Base-by-base conservation (phyloP, 345 rosid species). In the Heritiera littoralis region DNA sequence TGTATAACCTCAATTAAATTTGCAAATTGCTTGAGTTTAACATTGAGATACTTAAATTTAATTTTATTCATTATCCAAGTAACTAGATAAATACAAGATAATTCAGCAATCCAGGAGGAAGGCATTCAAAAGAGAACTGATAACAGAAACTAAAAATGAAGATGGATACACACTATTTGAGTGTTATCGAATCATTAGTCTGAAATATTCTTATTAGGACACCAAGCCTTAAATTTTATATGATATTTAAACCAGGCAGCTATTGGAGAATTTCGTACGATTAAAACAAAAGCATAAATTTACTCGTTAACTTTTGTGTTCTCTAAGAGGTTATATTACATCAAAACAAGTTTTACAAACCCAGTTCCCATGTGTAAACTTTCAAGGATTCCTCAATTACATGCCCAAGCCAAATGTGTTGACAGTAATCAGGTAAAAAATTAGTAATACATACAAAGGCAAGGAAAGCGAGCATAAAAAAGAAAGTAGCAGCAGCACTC, bases 371-470 rank as follows among this genome's bases (percentile, higher is more conserved):
- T 46, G 58, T 45, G 56, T 72, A 6, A 48, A n/a, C 70, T 71
- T 77, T 80, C 51, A 11, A 23, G 12, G 72, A 78, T 64, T 51
- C 75, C 59, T 58, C 64, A 52, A 63, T 68, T 83, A 83, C 82
- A 87, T 66, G 85, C 81, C 69, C 80, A 81, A 77, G 76, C 79
- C 82, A 72, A 76, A 56, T 28, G 77, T 54, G 55, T 43, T 60
- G 6, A 45, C 55, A 78, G 48, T 15, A 51, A 72, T n/a, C 32
- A 84, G 74, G 35, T 3, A 79, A 89, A 77, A 78, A 80, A 81
- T 80, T 80, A 80, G 75, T 85, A 87, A 87, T 83, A 82, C 87
- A 83, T 78, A 78, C 80, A 78, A 72, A 81, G 72, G 66, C 58
- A 46, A 68, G 35, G 48, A 80, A 68, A 65, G 48, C 23, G 56